Base-by-base conservation (phyloP, 208 protist species). In the Borovskyia barvae region DNA sequence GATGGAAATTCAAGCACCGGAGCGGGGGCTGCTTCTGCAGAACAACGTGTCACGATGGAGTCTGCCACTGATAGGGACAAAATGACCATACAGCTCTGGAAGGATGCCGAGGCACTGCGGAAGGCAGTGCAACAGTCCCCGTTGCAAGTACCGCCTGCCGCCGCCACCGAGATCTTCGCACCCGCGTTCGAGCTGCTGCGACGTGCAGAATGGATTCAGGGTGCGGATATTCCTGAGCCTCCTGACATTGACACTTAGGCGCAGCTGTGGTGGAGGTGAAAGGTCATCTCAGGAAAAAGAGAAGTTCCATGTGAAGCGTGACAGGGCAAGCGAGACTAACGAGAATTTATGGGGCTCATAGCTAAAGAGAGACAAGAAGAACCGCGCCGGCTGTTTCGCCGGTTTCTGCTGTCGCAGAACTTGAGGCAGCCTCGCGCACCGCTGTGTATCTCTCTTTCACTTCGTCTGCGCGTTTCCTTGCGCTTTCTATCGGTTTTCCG, bases 1-100 rank as follows among this genome's bases (percentile, higher is more conserved):
- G 85, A 28, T 61, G 85, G 7, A 63, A 72, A 19, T 48, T 52
- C 12, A 80, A 81, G 35, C 70, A 84, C 26, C 4, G 17, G 14
- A 19, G 20, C 12, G 22, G 19, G 28, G 19, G 41, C 29, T 20
- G 41, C 20, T 25, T 28, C 17, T 3, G 49, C 50, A 9, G 37
- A 26, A 11, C 47, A 51, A 26, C 72, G 78, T 11, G 72, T 66
- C 6, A 81, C 74, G 0, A 43, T 67, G 17, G 86, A 90, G 33
- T 82, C 79, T 14, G 78, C 79, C n/a, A 81, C 82, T 11, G 87
- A 93, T 47, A 75, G 82, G 30, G 90, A 96, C 60, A 93, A 93
- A 55, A 93, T 96, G 84, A 79, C 76, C 26, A 43, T 92, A 25
- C 90, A 96, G 64, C 70, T 96, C 4, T 85, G 83, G 56, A 60